Conservation (phyloP, 2,329 filamentous ascomycete species). For the Pleoardoris graminearum region DNA sequence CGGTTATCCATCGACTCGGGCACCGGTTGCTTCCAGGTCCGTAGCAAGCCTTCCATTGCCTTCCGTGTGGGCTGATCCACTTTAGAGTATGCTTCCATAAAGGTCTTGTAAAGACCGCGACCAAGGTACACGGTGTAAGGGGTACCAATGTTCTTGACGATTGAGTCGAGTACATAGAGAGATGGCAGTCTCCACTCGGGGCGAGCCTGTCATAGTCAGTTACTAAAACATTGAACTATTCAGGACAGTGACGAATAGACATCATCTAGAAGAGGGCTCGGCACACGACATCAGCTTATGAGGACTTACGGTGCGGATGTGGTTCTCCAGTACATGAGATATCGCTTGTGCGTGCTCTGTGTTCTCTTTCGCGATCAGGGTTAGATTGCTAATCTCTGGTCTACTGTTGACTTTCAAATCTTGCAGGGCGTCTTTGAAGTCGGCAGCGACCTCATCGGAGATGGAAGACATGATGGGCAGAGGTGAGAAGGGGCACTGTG, state of each 20-base stretch:
- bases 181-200: slow-evolving; percentile 89
- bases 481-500: slow-evolving; percentile 20
- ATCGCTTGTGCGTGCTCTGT: slow-evolving; percentile 95
- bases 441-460: slow-evolving; percentile 87
- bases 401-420: slow-evolving; percentile 89
- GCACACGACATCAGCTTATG: not conserved
- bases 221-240: not conserved
- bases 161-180: slow-evolving; percentile 96
- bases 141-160: slow-evolving; percentile 97
- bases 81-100: slow-evolving; percentile 93
- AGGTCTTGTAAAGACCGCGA: slow-evolving; percentile 87
- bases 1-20: slow-evolving; percentile 90
- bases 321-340: slow-evolving; percentile 84
- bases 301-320: slow-evolving; percentile 87
- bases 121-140: slow-evolving; percentile 96
- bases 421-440: slow-evolving; percentile 91
- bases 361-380: slow-evolving; percentile 95
- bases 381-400: slow-evolving; percentile 96
- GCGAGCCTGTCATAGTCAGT: slow-evolving; percentile 68
- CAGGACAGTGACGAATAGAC: not conserved
- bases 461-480: slow-evolving; percentile 65
- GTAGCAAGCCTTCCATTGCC: slow-evolving; percentile 96
- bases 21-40: slow-evolving; percentile 97
- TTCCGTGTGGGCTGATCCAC: slow-evolving; percentile 81
- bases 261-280: not conserved